These are phyloP conservation scores for Aspergillus wentii DNA, from an alignment of 495 filamentous ascomycete species.

Conservation along the genomic window DNA sequence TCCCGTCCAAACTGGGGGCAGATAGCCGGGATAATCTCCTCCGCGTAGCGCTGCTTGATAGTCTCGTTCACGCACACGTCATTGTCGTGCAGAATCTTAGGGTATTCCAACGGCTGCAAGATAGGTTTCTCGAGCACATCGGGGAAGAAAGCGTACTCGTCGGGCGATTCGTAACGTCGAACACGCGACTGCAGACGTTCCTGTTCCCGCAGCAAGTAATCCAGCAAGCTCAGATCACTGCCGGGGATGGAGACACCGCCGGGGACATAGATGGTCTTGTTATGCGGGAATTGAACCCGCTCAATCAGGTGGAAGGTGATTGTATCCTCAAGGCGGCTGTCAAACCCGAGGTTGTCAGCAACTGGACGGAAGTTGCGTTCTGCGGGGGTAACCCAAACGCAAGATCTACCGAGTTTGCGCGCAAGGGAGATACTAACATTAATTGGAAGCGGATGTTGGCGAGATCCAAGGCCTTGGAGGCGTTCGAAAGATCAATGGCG, in stretches of 20 bases:
- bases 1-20: conserved; percentile 67
- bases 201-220: conserved; percentile 88
- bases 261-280: conserved; percentile 77
- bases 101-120: conserved; percentile 83
- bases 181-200: conserved; percentile 91
- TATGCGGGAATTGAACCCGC: conserved; percentile 93
- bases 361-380: too few species aligned
- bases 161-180: conserved; percentile 90
- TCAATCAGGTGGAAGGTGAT: conserved; percentile 99
- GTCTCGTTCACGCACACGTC: conserved; percentile 84
- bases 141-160: conserved; percentile 98
- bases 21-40: conserved; percentile 74
- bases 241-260: conserved; percentile 78
- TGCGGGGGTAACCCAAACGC: too few species aligned
- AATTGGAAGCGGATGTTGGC: conserved; percentile 92
- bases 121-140: conserved; percentile 74
- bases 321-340: conserved; percentile 91
- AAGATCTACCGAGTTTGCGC: too few species aligned
- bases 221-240: conserved; percentile 72
- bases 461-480: conserved; percentile 79
- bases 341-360: too few species aligned
- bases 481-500: conserved; percentile 81
- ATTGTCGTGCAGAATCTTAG: conserved; percentile 86
- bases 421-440: too few species aligned
- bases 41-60: conserved; percentile 81